These are phyloP conservation scores for Isabelozyma gotoi DNA, from an alignment of 805 yeast genomes.

Conservation along the genomic window DNA sequence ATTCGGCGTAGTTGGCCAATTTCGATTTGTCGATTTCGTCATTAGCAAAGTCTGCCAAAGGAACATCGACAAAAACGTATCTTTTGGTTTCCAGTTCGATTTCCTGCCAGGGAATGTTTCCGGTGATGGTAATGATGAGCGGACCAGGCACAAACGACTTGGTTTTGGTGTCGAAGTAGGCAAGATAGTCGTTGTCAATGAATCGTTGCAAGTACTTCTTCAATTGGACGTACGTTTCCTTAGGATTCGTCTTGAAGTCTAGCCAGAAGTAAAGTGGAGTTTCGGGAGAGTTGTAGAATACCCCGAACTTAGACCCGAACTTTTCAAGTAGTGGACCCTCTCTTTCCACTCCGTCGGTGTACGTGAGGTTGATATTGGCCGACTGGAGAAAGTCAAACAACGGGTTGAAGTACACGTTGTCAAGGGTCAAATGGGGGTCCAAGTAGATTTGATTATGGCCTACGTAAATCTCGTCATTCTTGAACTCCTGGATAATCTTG, in stretches of 20 bases:
- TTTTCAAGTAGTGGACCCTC: conserved; percentile 12
- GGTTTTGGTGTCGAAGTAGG: conserved; percentile 42
- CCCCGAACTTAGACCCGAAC: conserved; percentile 22
- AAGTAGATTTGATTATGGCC: conserved; percentile 59
- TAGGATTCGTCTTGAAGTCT: conserved; percentile 61
- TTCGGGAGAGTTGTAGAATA: conserved; percentile 44
- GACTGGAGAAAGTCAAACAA: conserved; percentile 46
- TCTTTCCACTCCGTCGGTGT: conserved; percentile 1
- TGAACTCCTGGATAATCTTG: conserved; percentile 9
- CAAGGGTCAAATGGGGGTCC: conserved; percentile 45
- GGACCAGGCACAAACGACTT: conserved; percentile 48
- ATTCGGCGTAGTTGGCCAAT: conserved; percentile 19
- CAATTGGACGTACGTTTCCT: conserved; percentile 46
- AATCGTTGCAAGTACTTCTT: conserved; percentile 47
- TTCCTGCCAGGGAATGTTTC: conserved; percentile 53
- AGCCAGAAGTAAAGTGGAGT: conserved; percentile 60
- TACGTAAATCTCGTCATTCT: conserved; percentile 46
- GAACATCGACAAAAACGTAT: conserved; percentile 56
- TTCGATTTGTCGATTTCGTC: conserved; percentile 19
- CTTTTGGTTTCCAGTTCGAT: conserved; percentile 20
- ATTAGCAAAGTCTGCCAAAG: conserved; percentile 32
- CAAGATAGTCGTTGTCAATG: conserved; percentile 47
- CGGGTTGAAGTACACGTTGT: conserved; percentile 52
- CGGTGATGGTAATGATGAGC: conserved; percentile 63
- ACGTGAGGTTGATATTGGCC: conserved; percentile 39